Percentiles rank a stretch among this genome's conserved stretches.
Evolutionary conservation across 73 alveolate genomes (phyloP).

Genomic region (Tetrahymena malaccensis): DNA sequence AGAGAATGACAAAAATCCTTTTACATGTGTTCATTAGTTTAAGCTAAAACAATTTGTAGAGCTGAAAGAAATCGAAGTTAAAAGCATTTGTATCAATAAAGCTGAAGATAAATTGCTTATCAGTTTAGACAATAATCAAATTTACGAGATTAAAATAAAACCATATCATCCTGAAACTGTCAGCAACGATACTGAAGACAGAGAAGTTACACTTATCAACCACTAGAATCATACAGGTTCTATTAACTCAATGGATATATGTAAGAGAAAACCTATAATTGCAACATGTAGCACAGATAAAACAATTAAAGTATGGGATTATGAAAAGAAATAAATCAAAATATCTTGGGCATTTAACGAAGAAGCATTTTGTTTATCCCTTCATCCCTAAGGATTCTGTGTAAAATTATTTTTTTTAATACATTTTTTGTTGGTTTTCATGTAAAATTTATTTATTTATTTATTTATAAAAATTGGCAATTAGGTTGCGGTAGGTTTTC

Average conservation of each 20-base stretch:
- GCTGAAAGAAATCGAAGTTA: background rate
- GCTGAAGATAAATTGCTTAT: background rate
- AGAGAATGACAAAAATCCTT: background rate
- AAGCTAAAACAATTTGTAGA: background rate
- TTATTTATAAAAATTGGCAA: background rate
- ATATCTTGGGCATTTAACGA: background rate
- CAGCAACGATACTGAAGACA: background rate
- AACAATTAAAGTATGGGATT: conserved; percentile 81
- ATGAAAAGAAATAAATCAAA: background rate
- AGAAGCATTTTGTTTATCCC: background rate
- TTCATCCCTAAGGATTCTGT: background rate
- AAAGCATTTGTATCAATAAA: background rate
- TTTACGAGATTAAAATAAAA: background rate
- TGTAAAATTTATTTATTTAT: too few relatives aligned
- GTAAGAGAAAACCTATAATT: conserved; percentile 43
- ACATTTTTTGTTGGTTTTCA: background rate
- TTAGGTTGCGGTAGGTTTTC: conserved; percentile 85
- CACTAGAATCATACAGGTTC: background rate
- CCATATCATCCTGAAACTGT: background rate
- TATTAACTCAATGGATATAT: background rate
- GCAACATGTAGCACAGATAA: conserved; percentile 87
- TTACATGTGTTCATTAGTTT: background rate
- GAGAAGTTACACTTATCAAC: background rate
- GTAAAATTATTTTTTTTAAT: background rate
- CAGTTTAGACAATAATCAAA: background rate